Conservation (phyloP, 2,329 filamentous ascomycete species). For the Talaromyces rugulosus region DNA sequence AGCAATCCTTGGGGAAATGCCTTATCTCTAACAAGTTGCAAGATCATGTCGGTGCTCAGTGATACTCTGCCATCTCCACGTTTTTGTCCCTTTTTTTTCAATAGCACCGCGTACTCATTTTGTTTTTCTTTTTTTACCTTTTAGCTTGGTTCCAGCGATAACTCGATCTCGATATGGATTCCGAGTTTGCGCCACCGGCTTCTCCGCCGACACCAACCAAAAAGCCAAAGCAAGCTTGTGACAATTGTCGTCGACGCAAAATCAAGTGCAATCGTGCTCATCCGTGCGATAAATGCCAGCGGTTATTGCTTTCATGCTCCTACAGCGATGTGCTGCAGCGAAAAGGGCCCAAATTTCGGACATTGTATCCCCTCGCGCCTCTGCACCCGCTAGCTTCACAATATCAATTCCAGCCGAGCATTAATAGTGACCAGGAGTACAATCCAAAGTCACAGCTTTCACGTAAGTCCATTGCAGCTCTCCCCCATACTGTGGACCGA, state of each 20-base stretch:
- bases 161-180: conserved; percentile 7
- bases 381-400: conserved; percentile 26
- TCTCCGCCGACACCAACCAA: conserved; percentile 15
- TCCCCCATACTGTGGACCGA: not conserved
- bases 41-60: not conserved
- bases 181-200: conserved; percentile 7
- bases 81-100: not conserved
- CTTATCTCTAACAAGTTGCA: not conserved
- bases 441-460: conserved; percentile 5
- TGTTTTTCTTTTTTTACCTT: not conserved
- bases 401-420: conserved; percentile 8
- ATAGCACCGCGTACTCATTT: not conserved
- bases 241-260: conserved; percentile 40
- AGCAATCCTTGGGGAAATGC: not conserved
- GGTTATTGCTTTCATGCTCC: conserved; percentile 34
- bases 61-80: not conserved
- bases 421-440: conserved; percentile 1
- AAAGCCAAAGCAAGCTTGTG: conserved; percentile 34
- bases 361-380: conserved; percentile 34
- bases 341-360: conserved; percentile 38
- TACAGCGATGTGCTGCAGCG: conserved; percentile 36
- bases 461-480: conserved; percentile 4
- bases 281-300: conserved; percentile 39
- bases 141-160: not conserved
- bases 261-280: conserved; percentile 38